Conservation (phyloP, 1,284 basidiomycete genomes). For the Tylopilus sp. region DNA sequence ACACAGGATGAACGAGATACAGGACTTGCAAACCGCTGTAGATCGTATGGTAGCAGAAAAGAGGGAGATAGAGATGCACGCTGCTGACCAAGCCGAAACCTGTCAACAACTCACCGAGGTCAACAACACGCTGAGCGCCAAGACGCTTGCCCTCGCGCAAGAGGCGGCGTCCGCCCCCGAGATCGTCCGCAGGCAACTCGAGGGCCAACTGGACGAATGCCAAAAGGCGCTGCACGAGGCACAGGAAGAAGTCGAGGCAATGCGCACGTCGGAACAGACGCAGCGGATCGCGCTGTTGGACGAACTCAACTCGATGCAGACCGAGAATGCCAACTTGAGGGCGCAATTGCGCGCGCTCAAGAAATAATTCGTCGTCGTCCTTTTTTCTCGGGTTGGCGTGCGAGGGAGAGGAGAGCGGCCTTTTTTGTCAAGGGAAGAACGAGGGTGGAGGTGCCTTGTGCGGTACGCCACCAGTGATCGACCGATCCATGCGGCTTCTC, state of each 20-base stretch:
- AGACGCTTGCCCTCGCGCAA: constrained; percentile 70
- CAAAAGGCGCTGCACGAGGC: constrained; percentile 47
- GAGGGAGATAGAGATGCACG: constrained; percentile 65
- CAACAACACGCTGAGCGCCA: constrained; percentile 73
- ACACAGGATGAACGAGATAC: constrained; percentile 67
- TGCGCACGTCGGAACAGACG: constrained; percentile 62
- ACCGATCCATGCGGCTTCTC: not conserved
- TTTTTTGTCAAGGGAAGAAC: not conserved
- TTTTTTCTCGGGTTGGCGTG: not conserved
- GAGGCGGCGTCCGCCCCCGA: constrained; percentile 67
- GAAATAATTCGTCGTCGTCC: constrained; percentile 17
- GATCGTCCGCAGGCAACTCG: constrained; percentile 55
- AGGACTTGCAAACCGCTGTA: constrained; percentile 58
- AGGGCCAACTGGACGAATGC: constrained; percentile 50
- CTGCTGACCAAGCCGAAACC: constrained; percentile 70
- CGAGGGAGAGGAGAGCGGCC: not conserved
- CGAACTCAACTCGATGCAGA: constrained; percentile 76
- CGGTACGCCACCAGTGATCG: not conserved
- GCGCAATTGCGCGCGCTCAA: constrained; percentile 65
- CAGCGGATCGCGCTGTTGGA: constrained; percentile 73
- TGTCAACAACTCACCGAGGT: constrained; percentile 70
- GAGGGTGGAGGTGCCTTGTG: not conserved
- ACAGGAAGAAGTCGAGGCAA: constrained; percentile 54
- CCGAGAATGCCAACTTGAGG: constrained; percentile 67
- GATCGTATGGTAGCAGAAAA: constrained; percentile 64